Base-by-base conservation (phyloP, 1,139 yeast species). In the Blastobotrys petasosporus region DNA sequence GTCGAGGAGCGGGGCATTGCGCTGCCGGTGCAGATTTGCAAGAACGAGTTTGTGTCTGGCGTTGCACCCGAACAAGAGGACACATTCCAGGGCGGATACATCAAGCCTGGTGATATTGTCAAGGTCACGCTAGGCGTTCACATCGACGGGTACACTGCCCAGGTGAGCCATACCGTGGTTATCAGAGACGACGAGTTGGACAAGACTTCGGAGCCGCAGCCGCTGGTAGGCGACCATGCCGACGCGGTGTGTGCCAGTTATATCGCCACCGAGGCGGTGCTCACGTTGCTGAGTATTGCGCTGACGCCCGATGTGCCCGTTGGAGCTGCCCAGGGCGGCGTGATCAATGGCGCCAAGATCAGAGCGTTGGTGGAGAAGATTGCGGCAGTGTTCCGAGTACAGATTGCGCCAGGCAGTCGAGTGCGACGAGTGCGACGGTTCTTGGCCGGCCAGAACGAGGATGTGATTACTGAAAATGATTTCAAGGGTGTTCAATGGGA, bases 401-500 rank as follows among this genome's bases (percentile, higher is more conserved):
- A 74, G 46, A 87, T 92, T 50, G 85, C 85, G 36, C 97, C 97
- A 37, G 95, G 96, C 0, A 85, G 96, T 36, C 82, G 87, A 63
- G 85, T 92, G 37, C 82, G 98, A 69, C 77, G 96, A 65, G 75
- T 90, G 51, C 79, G 96, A 71, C 79, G 97, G 62, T 92, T 90
- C 61, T 77, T 92, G 62, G 95, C 95, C 30, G 98, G 98, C 45
- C 98, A 92, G 71, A 83, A 90, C 51, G 25, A 20, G 25, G 95
- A 86, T 59, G 75, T 86, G 49, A 94, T 90, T 53, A 92, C 90
- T 39, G 97, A 92, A 69, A 78, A 82, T 61, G 97, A 88, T 57
- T 84, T 82, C 66, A 87, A 88, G 67, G 97, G 96, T 60, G 94
- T 88, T 44, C 85, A 77, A 32, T 92, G 98, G 97, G 79, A 82